Base-by-base conservation (phyloP, 352 stramenopile species). In the Aphanomyces euteiches region DNA sequence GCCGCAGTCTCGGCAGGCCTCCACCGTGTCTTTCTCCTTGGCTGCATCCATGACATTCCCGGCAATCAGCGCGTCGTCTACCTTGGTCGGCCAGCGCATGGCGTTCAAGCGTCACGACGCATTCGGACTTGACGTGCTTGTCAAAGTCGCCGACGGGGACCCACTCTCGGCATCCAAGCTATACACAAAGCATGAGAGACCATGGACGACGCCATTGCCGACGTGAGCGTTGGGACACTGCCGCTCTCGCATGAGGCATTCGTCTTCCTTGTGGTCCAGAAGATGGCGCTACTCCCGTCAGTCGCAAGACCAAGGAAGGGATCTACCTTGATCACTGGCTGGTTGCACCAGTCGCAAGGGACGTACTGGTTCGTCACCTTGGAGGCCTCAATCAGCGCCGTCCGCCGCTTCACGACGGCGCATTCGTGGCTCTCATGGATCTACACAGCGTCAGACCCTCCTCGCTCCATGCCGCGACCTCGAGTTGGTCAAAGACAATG, bases 241-340 rank as follows among this genome's bases (percentile, higher is more conserved):
- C 3, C 83, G 82, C 67, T 93, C 85, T 4, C 85, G 81, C 66
- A 82, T 78, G 6, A 67, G 67, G 54, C 85, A 93, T 40, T 87
- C 78, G n/a, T 93, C 82, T 77, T 93, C 83, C 59, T 93, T 84
- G 72, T 93, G 85, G 59, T 90, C 80, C 3, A 89, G 72, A 19
- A 93, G 53, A 12, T 82, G 77, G 0, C 83, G 81, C 66, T 67
- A 72, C 39, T 10, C 15, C 34, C 48, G 21, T 54, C 28, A 41
- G 6, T 15, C 21, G 1, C 34, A 66, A 45, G 48, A 13, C 61
- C 38, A 21, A 60, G 12, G 7, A n/a, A 7, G n/a, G 1, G 6
- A 38, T 12, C 17, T 50, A 67, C 53, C 73, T 93, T 90, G 56
- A 87, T 85, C 5, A 91, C 80, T 6, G 7, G 65, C 57, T 82